Evolutionary conservation across 768 basidiomycete genomes (phyloP), one percentile per base, ranked within the genome.

Genomic region (Agaricus subrufescens): DNA sequence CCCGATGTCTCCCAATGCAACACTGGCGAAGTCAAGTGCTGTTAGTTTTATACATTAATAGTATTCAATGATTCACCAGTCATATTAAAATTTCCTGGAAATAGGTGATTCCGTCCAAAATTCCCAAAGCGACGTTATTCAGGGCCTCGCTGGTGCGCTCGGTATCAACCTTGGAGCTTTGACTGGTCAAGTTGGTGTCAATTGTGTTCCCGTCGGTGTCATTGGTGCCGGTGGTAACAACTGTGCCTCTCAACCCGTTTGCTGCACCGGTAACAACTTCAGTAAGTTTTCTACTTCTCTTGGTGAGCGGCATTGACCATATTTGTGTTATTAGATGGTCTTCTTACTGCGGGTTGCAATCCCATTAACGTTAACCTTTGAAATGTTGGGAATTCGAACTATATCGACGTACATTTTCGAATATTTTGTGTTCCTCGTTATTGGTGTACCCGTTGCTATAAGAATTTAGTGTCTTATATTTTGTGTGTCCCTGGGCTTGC

Each of bases 311-410:
- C 14, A 31, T 50, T 12, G 31, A 38, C 11, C 8, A 25, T 15
- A 15, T 46, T 40, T 14, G 30, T 27, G 2, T 26, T 38, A 10
- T 39, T 15, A 54, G 53, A 52, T 29, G 54, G 58, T 42, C n/a
- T 55, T 26, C 11, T 59, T 11, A 37, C 48, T 27, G 26, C 55
- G 38, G 58, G 53, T 44, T 59, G 58, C 45, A 51, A 31, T 15
- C 58, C 58, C 47, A 50, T 58, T 47, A 55, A 59, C 39, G 3
- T 55, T 45, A 59, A 50, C 50, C 37, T 55, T 49, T 55, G 19
- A 19, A 19, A 19, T 19, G 19, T 19, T 19, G 19, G 19, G 19
- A 19, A 19, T 19, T 19, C 19, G 19, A 19, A 19, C 19, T 19
- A 19, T 19, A 19, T 19, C 19, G 19, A 19, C 19, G 19, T 19